Percentiles rank a stretch among this genome's conserved stretches.
phyloP scores from a whole-genome alignment of 352 stramenopile species.

The Pythium volutum region DNA sequence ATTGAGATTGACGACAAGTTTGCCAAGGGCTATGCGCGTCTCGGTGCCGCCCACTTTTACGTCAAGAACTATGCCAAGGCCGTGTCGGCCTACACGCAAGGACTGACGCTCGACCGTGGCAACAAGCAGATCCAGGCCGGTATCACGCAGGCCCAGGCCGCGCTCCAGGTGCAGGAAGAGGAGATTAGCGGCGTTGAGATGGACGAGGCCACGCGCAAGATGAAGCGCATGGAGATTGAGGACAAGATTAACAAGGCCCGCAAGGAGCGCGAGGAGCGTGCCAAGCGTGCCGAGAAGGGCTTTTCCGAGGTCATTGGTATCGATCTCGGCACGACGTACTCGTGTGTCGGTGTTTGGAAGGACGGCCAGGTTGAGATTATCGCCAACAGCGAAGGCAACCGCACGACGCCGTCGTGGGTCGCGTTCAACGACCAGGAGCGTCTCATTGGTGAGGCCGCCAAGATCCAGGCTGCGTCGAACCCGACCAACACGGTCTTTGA shows the following conservation, averaged over 20 bases:
- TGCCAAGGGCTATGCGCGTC: slow-evolving; percentile 84
- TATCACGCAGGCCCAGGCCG: slow-evolving; percentile 79
- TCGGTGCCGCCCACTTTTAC: slow-evolving; percentile 84
- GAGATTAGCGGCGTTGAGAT: slow-evolving; percentile 84
- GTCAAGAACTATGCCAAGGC: slow-evolving; percentile 90
- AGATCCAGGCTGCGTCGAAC: slow-evolving; percentile 94
- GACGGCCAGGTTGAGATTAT: slow-evolving; percentile 96
- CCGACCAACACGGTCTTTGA: slow-evolving; percentile 31
- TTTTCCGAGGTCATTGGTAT: slow-evolving; percentile 88
- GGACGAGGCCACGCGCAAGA: slow-evolving; percentile 87
- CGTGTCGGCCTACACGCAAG: slow-evolving; percentile 75
- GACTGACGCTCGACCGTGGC: slow-evolving; percentile 75
- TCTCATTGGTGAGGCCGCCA: slow-evolving; percentile 94
- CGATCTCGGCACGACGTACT: slow-evolving; percentile 96
- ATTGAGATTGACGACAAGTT: slow-evolving; percentile 85
- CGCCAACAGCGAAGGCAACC: slow-evolving; percentile 95
- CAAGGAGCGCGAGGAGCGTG: slow-evolving; percentile 81
- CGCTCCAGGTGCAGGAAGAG: slow-evolving; percentile 81
- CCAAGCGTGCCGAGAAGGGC: slow-evolving; percentile 83
- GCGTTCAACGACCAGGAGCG: slow-evolving; percentile 94
- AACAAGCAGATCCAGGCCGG: slow-evolving; percentile 85
- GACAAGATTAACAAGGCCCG: slow-evolving; percentile 89
- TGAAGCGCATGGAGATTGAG: slow-evolving; percentile 89
- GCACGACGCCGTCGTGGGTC: slow-evolving; percentile 95
- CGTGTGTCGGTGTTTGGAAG: slow-evolving; percentile 96